Evolutionary conservation across 2,329 filamentous ascomycete genomes (phyloP).

Genomic region (Nothomitra cinnamomea): DNA sequence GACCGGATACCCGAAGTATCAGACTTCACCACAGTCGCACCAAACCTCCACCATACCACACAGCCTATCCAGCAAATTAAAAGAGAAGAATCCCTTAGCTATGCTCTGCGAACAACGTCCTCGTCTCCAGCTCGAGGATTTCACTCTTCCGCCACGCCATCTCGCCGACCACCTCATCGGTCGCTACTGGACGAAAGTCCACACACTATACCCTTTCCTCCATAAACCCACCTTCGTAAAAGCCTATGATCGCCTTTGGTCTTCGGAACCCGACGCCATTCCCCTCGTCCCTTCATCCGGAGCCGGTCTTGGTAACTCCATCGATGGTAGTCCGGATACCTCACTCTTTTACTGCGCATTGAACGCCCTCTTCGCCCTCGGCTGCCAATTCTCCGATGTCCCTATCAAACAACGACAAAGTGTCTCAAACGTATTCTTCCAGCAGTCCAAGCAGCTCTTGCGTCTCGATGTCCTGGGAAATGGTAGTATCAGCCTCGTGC

Average conservation of each 20-base stretch:
- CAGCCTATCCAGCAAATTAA: conserved; percentile 7
- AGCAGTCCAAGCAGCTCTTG: conserved; percentile 20
- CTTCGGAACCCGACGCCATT: conserved; percentile 9
- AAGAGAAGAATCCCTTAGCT: conserved; percentile 8
- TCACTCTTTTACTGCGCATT: conserved; percentile 26
- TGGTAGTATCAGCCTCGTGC: conserved; percentile 24
- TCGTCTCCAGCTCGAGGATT: conserved; percentile 16
- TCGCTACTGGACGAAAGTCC: conserved; percentile 24
- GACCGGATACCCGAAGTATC: conserved; percentile 7
- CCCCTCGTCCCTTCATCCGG: conserved; percentile 10
- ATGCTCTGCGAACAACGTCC: not conserved
- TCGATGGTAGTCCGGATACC: conserved; percentile 18
- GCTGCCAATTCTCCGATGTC: conserved; percentile 23
- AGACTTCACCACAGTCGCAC: conserved; percentile 9
- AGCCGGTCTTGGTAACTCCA: not conserved
- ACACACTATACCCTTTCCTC: conserved; percentile 29
- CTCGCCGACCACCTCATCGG: conserved; percentile 26
- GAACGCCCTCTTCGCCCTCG: conserved; percentile 28
- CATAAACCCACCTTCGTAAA: conserved; percentile 25
- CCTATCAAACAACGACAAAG: conserved; percentile 15
- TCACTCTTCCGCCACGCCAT: conserved; percentile 23
- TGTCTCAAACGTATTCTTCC: conserved; percentile 19
- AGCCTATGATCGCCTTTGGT: conserved; percentile 25
- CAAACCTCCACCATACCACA: conserved; percentile 4
- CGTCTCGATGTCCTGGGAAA: conserved; percentile 23